Conservation (phyloP, 225 moss, liverwort and hornwort genomes). For the Bryoerythrophyllum caledonicum region DNA sequence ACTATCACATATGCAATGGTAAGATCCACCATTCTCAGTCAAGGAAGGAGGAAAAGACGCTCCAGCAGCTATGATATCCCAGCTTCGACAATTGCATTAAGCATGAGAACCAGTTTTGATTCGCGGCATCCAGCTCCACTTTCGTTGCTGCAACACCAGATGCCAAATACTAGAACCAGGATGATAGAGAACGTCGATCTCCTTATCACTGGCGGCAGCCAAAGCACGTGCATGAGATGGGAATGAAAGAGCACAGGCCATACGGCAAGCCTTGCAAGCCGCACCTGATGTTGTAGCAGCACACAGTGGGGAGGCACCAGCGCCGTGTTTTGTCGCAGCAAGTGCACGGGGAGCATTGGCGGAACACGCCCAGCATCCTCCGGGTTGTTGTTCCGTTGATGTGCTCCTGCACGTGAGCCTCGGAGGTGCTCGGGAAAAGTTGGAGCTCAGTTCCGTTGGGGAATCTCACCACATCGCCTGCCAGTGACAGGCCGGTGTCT, state of each 20-base stretch:
- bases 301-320: slow-evolving; percentile 50
- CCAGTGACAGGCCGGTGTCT: slow-evolving; percentile 10
- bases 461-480: slow-evolving; percentile 27
- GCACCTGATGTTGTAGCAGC: slow-evolving; percentile 55
- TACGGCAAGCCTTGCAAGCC: slow-evolving; percentile 43
- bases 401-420: slow-evolving; percentile 25
- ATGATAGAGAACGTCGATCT: not conserved
- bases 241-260: slow-evolving; percentile 50
- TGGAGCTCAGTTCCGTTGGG: slow-evolving; percentile 44
- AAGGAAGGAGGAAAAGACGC: slow-evolving; percentile 31
- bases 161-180: slow-evolving; percentile 13
- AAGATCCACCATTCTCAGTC: slow-evolving; percentile 14
- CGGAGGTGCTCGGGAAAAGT: slow-evolving; percentile 28
- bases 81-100: slow-evolving; percentile 26
- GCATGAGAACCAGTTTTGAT: no score
- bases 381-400: slow-evolving; percentile 22
- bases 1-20: not conserved
- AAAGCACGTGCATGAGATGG: slow-evolving; percentile 50
- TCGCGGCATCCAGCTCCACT: slow-evolving; percentile 16
- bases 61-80: no score
- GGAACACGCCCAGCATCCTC: slow-evolving; percentile 38
- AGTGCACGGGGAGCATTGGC: slow-evolving; percentile 49
- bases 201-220: slow-evolving; percentile 34
- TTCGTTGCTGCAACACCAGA: slow-evolving; percentile 1
- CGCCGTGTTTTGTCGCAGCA: slow-evolving; percentile 44